A percentile compares a stretch with the other conserved stretches of the same genome.
These are phyloP conservation scores for Phoma herbarum DNA, from an alignment of 2,329 filamentous ascomycete species.

Conservation along the genomic window DNA sequence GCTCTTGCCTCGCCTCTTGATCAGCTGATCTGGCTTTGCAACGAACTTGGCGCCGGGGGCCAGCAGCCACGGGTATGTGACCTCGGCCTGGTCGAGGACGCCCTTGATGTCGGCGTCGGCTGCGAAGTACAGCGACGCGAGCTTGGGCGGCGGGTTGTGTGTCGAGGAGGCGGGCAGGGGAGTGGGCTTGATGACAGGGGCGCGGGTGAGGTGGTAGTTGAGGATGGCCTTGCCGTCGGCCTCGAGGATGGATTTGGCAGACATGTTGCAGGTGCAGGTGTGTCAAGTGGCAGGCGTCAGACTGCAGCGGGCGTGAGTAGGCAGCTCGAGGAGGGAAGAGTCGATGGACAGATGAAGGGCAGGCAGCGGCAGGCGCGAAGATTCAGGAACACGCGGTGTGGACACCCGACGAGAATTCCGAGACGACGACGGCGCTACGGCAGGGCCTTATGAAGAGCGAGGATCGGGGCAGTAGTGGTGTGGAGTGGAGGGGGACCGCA, in stretches of 20 bases:
- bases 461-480: slow-evolving; percentile 30
- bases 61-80: slow-evolving; percentile 96
- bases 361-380: slow-evolving; percentile 26
- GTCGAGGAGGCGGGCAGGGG: slow-evolving; percentile 83
- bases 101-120: slow-evolving; percentile 83
- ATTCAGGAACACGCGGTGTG: slow-evolving; percentile 22
- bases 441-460: slow-evolving; percentile 22
- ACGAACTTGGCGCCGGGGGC: slow-evolving; percentile 87
- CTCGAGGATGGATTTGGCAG: slow-evolving; percentile 96
- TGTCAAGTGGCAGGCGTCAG: slow-evolving; percentile 24
- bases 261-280: slow-evolving; percentile 69
- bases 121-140: slow-evolving; percentile 92
- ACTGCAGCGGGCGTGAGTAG: slow-evolving; percentile 39
- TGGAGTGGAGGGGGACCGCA: slow-evolving; percentile 32
- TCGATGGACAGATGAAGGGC: slow-evolving; percentile 25
- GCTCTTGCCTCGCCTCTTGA: slow-evolving; percentile 99
- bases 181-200: slow-evolving; percentile 96
- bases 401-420: slow-evolving; percentile 28
- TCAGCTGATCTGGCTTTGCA: slow-evolving; percentile 98
- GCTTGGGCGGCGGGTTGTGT: slow-evolving; percentile 91
- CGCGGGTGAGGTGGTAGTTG: slow-evolving; percentile 99
- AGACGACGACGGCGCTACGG: slow-evolving; percentile 28
- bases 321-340: slow-evolving; percentile 13
- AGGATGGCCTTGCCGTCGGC: slow-evolving; percentile 99
- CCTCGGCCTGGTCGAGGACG: slow-evolving; percentile 93